Evolutionary conservation across 2,329 filamentous ascomycete species (phyloP), one percentile per base, ranked within the genome.

Genomic region (Scedosporium minutisporum): DNA sequence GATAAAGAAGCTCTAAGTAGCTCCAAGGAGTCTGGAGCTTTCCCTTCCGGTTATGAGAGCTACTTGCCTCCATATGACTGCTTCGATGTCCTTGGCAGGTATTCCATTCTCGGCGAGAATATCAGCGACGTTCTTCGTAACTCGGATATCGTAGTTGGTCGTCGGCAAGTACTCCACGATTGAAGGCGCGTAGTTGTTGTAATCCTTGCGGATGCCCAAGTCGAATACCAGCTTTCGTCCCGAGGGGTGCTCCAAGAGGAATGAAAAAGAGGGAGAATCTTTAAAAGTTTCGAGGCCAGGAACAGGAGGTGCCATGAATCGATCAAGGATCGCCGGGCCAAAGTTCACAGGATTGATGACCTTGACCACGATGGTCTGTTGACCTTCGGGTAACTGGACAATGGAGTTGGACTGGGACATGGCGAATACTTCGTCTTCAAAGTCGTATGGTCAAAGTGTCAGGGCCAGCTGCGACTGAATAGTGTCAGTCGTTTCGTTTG

Each of bases 331-430:
- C 4, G 75, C 71, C 3, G 75, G 75, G 0, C 75, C 74, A 62
- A 76, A 76, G 33, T 75, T 75, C 23, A 74, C 73, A 0, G 75
- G 69, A 57, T 75, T 76, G 29, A 77, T 76, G 46, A 77, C 66
- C 63, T 67, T 73, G 23, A 74, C 70, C 1, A 46, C 48, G 25
- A 70, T 62, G n/a, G 65, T 64, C 25, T 66, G 53, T 42, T 57
- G n/a, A 16, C 69, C 68, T 0, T 64, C 23, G 10, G 68, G 68
- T 16, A 70, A 23, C n/a, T 58, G 6, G 23, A 58, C 41, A 25
- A 58, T n/a, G 38, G 41, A 55, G 51, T 29, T 55, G 21, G 51
- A 9, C 4, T 23, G 18, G 9, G 51, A 55, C 51, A 55, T 16
- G 46, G 60, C 9, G 29, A 16, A 57, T 23, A 12, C 3, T 38